Base-by-base conservation (phyloP, 768 basidiomycete species). In the Hygrocybe coccinea region DNA sequence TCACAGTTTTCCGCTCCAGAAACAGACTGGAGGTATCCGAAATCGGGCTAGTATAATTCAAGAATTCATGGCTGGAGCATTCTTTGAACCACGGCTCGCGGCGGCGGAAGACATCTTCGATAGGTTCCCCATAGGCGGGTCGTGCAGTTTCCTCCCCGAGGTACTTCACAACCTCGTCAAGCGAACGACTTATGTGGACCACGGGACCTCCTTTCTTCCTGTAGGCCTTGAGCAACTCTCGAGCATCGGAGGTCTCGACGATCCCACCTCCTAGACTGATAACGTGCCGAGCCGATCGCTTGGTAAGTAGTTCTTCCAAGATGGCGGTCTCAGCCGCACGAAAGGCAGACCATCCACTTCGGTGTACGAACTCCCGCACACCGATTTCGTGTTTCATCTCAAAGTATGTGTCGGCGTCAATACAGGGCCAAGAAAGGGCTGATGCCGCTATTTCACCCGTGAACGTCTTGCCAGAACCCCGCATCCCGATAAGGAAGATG, bases 241-340 rank as follows among this genome's bases (percentile, higher is more conserved):
- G 77, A 11, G 91, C 88, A 39, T 76, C 79, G 1, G 85, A 78
- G 0, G 85, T 89, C 71, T 99, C 95, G 29, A 98, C 91, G 55
- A 98, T 85, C 0, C 95, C 95, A 3, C 97, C 97, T 2, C 97
- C 95, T 17, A 97, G 83, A 60, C 89, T 92, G 67, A 98, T 82
- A 52, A 97, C 78, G 69, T 92, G 84, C 0, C 76, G 74, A 15
- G 77, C 78, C 4, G 78, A 72, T 39, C 78, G 72, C 50, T 81
- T 76, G 11, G 76, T 73, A 15, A 95, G 75, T 38, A 97, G 76
- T 38, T 89, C 82, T 29, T 80, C 70, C 10, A 97, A 76, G 50
- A 87, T 77, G 8, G 75, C 79, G 0, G 81, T 73, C 71, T 99
- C 97, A 1, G 85, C 87, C 14, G 71, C 76, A 15, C 97, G 86